These are phyloP conservation scores for Verticillium tricorpus DNA, from an alignment of 2,329 filamentous ascomycete genomes.

Conservation along the genomic window DNA sequence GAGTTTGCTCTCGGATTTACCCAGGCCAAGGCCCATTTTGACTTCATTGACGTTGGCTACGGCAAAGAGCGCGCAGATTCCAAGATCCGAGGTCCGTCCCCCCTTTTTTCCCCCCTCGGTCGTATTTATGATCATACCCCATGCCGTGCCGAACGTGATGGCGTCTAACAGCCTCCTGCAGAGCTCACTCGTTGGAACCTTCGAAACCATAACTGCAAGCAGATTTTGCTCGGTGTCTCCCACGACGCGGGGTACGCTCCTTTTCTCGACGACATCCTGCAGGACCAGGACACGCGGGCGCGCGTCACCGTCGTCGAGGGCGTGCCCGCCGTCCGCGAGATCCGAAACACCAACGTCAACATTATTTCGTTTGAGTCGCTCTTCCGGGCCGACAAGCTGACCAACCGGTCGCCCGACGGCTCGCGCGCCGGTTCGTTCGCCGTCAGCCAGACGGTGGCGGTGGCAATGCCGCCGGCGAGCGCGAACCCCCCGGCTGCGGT, in stretches of 20 bases:
- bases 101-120: too few relatives aligned
- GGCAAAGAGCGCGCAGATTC: constrained; percentile 54
- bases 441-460: background rate
- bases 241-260: constrained; percentile 58
- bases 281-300: constrained; percentile 34
- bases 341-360: constrained; percentile 40
- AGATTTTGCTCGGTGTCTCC: constrained; percentile 57
- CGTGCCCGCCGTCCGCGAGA: constrained; percentile 42
- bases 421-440: background rate
- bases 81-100: constrained; percentile 51
- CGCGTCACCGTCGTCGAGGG: constrained; percentile 53
- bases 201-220: constrained; percentile 56
- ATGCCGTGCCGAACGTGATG: background rate
- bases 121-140: too few relatives aligned
- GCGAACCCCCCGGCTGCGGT: constrained; percentile 12
- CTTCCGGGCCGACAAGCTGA: constrained; percentile 51
- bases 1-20: constrained; percentile 59
- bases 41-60: constrained; percentile 59
- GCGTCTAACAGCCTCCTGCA: constrained; percentile 16
- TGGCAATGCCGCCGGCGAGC: background rate
- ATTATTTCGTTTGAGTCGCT: constrained; percentile 41
- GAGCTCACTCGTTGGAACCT: constrained; percentile 53
- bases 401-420: constrained; percentile 19
- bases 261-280: constrained; percentile 51
- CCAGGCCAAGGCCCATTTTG: constrained; percentile 53